Conservation (phyloP, 768 basidiomycete species). For the Lactifluus echinatus region DNA sequence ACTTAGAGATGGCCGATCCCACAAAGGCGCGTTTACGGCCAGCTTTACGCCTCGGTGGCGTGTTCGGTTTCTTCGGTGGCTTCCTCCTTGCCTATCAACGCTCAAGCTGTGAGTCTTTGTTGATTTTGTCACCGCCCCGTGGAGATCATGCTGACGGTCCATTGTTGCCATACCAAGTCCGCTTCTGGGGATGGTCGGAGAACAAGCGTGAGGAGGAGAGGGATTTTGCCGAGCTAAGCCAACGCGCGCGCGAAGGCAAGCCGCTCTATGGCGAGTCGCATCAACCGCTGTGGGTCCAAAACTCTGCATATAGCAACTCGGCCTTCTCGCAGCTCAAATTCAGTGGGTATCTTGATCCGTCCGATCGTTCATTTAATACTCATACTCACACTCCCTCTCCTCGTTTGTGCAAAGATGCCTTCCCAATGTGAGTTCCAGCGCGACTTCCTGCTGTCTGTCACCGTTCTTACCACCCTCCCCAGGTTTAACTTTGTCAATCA, state of each 20-base stretch:
- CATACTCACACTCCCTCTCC: not conserved
- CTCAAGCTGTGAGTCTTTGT: constrained; percentile 71
- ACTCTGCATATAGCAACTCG: constrained; percentile 79
- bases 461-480: not conserved
- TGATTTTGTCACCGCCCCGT: constrained; percentile 5
- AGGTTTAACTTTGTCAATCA: constrained; percentile 98
- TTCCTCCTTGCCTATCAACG: constrained; percentile 91
- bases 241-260: constrained; percentile 67
- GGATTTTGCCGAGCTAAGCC: constrained; percentile 72
- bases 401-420: constrained; percentile 41
- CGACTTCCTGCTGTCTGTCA: constrained; percentile 3
- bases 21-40: constrained; percentile 32
- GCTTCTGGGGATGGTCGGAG: constrained; percentile 95
- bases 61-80: constrained; percentile 82
- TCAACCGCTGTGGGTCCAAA: constrained; percentile 81
- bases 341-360: constrained; percentile 37
- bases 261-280: constrained; percentile 79
- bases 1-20: constrained; percentile 40
- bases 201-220: constrained; percentile 73
- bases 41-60: constrained; percentile 47
- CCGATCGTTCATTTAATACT: not conserved
- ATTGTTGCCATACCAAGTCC: constrained; percentile 40
- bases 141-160: constrained; percentile 9
- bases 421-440: constrained; percentile 57
- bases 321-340: constrained; percentile 92